Conservation (phyloP, 352 stramenopile genomes). For the Pythium rishiriense region DNA sequence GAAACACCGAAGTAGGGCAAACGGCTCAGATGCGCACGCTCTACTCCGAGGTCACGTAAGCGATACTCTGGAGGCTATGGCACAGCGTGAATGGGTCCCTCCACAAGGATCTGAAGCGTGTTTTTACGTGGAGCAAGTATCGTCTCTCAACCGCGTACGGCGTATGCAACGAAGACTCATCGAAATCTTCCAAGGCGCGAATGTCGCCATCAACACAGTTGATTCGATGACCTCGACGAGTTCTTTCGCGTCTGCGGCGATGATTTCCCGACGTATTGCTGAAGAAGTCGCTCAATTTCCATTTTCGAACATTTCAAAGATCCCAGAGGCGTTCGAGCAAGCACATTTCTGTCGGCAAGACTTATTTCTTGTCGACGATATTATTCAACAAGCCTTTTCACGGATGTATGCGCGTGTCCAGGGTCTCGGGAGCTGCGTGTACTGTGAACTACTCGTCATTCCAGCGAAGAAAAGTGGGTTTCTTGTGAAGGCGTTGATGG, state of each 20-base stretch:
- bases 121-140: slow-evolving; percentile 58
- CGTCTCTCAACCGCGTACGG: slow-evolving; percentile 44
- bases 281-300: slow-evolving; percentile 56
- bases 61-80: slow-evolving; percentile 33
- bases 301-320: slow-evolving; percentile 38
- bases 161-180: slow-evolving; percentile 61
- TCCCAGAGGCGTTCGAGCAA: slow-evolving; percentile 49
- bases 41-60: slow-evolving; percentile 32
- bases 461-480: slow-evolving; percentile 75
- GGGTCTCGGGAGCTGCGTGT: slow-evolving; percentile 62
- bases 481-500: slow-evolving; percentile 79
- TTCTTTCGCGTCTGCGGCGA: slow-evolving; percentile 32
- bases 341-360: slow-evolving; percentile 83
- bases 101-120: not conserved
- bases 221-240: not conserved
- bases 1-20: slow-evolving; percentile 21
- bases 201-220: slow-evolving; percentile 29
- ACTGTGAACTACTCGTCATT: slow-evolving; percentile 50
- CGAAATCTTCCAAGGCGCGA: slow-evolving; percentile 43
- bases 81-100: slow-evolving; percentile 48
- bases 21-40: slow-evolving; percentile 14
- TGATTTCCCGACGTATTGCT: slow-evolving; percentile 59
- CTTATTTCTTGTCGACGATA: slow-evolving; percentile 75
- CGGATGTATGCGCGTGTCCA: slow-evolving; percentile 56
- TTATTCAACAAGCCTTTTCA: slow-evolving; percentile 56